Base-by-base conservation (phyloP, 164 flowering plant genomes). In the Macadamia tetraphylla region DNA sequence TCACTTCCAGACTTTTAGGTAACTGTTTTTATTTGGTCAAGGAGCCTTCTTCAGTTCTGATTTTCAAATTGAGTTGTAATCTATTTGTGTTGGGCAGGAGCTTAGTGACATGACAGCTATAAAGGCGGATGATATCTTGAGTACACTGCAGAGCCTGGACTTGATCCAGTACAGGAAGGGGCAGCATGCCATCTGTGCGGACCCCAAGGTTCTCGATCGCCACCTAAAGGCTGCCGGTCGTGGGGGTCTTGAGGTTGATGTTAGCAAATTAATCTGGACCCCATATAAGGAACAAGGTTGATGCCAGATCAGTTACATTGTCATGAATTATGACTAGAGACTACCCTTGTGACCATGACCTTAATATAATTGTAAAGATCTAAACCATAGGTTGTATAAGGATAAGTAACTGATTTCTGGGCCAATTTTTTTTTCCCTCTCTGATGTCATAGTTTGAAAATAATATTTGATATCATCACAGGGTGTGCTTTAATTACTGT, bases 21-120 rank as follows among this genome's bases (percentile, higher is more conserved):
- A 35, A 35, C 40, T 35, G 5, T 5, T 48, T 29, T 49, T 44
- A 48, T 4, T n/a, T 66, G 31, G n/a, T 40, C 3, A 17, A 14
- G 7, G 42, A 49, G 13, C 23, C 23, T 23, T 13, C n/a, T 29
- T 48, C 56, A 9, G 40, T 23, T 29, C 9, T 11, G 11, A 23
- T 12, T 64, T 60, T 57, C 13, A 58, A 59, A n/a, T 32, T 58
- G 32, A 31, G 11, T 6, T 58, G 23, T 58, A 2, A 46, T 53
- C 44, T 18, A 6, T 53, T 40, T 63, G 17, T 58, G 65, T 18
- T 72, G 62, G 82, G 62, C 83, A 94, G 99, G 99, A 94, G 76
- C 95, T 94, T 18, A 94, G 97, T 75, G 98, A 94, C 80, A 92
- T 94, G 98, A 94, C 98, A 1, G 98, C 97, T 60, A 88, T 86